Base-by-base conservation (phyloP, 1,284 basidiomycete genomes). In the Leucocoprinus gongylophorus region DNA sequence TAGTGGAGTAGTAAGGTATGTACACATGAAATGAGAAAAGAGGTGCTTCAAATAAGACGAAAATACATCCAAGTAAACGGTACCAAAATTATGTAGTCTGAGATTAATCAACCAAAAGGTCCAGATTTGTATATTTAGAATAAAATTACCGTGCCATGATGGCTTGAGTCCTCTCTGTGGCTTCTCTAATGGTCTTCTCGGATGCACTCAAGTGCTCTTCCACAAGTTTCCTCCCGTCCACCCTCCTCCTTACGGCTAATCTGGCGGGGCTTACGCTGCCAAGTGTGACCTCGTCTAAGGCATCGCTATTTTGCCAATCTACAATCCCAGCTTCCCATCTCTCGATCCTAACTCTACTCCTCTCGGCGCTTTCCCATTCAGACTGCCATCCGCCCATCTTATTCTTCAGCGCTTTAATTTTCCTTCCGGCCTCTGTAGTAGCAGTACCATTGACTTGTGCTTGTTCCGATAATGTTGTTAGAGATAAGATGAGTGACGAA, bases 371-470 rank as follows among this genome's bases (percentile, higher is more conserved):
- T 56, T 91, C 88, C 76, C 82, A 88, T 51, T 91, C 88, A 32
- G 76, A 75, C 50, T 82, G 74, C 82, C 85, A 87, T 21, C 80
- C 85, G 4, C 82, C 83, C 23, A 91, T 67, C 59, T 86, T 87
- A 62, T 90, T 90, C 70, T 88, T 88, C 54, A 89, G 67, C 17
- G 85, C 84, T 43, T 88, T 83, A 50, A 91, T 83, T 67, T 86
- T 88, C 46, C 88, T 75, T 41, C 88, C 88, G 2, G 88, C 85
- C 55, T 91, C 88, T 2, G 88, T 81, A 9, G 87, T 88, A 3
- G 83, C 85, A 0, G 85, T 88, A 17, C 85, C 81, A 60, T 89
- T 88, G 45, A 90, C 86, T 64, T 91, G 88, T 8, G 87, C 85
- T 55, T 91, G 88, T 61, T 91, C 88, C n/a, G 87, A 89, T 57